phyloP scores from a whole-genome alignment of 2,329 filamentous ascomycete genomes.

The Phialocephala subalpina region DNA sequence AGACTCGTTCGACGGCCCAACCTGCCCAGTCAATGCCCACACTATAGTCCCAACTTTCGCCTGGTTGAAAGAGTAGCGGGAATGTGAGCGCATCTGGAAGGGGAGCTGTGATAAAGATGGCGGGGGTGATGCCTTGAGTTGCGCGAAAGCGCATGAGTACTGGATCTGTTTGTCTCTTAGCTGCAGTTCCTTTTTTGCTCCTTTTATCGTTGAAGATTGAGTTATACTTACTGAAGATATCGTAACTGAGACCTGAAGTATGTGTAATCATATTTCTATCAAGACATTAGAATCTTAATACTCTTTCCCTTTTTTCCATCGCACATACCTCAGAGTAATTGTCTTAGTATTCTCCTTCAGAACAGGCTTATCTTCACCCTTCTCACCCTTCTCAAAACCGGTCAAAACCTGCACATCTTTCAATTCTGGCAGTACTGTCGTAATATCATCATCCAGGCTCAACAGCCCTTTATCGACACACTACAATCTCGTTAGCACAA shows the following conservation, averaged over 20 bases:
- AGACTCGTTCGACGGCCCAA: constrained; percentile 53
- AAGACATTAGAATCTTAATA: constrained; percentile 1
- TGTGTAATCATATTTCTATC: constrained; percentile 40
- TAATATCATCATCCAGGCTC: constrained; percentile 54
- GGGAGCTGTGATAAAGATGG: background rate
- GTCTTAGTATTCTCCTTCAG: constrained; percentile 32
- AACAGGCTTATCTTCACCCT: constrained; percentile 31
- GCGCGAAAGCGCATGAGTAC: constrained; percentile 25
- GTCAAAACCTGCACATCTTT: constrained; percentile 39
- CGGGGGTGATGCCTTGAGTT: constrained; percentile 10
- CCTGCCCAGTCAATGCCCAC: constrained; percentile 62
- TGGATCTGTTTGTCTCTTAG: constrained; percentile 20
- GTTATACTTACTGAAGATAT: constrained; percentile 33
- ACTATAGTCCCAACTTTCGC: constrained; percentile 67
- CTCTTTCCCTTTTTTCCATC: background rate
- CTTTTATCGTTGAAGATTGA: too few species aligned
- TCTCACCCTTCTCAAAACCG: constrained; percentile 34
- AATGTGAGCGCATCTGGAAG: constrained; percentile 20
- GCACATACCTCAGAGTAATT: constrained; percentile 41
- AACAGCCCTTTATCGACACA: constrained; percentile 60
- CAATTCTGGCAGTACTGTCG: constrained; percentile 36
- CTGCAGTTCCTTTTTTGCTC: background rate
- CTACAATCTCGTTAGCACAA: too few species aligned
- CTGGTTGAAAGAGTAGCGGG: constrained; percentile 70
- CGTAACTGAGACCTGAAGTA: constrained; percentile 37